Base-by-base conservation (phyloP, 75 land plant genomes). In the Pinus albicaulis region DNA sequence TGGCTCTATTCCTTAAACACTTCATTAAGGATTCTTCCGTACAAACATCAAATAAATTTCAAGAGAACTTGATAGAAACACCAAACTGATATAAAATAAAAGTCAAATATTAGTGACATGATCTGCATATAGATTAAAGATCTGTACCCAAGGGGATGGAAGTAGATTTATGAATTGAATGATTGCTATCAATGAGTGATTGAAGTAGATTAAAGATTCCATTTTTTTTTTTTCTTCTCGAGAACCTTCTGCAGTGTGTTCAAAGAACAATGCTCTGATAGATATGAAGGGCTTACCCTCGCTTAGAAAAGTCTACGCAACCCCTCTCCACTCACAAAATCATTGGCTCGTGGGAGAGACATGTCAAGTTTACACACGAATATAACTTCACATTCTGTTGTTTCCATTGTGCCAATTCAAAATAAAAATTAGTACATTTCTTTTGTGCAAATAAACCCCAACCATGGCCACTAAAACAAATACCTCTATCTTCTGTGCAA, bases 231-330 rank as follows among this genome's bases (percentile, higher is more conserved):
- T 81, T n/a, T n/a, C 80, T 28, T 48, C 24, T 17, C 83, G 25
- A 22, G 82, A 79, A 24, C 85, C 83, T 7, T 23, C 12, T 23
- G 85, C 89, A 28, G 86, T 86, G 3, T 86, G 87, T 14, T 84
- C 57, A 66, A 81, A 87, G 10, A 86, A 86, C 3, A 90, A 73
- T 17, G 88, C 28, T 15, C 92, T 70, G 15, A 88, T 7, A 2
- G 87, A 86, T 41, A 86, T 86, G 79, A 91, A 91, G 2, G 90
- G 83, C 4, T 24, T 77, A 23, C 71, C 74, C 59, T 81, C 74
- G 60, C 80, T 80, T 15, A 73, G 59, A 48, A 85, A 82, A 3
- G 19, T n/a, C 70, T 66, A 10, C 7, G 10, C 44, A 28, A 34
- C 80, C 80, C 38, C 76, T 79, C 22, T 55, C 31, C 41, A 70